These are phyloP conservation scores for Macroventuria anomochaeta DNA, from an alignment of 2,329 filamentous ascomycete genomes.

Conservation along the genomic window DNA sequence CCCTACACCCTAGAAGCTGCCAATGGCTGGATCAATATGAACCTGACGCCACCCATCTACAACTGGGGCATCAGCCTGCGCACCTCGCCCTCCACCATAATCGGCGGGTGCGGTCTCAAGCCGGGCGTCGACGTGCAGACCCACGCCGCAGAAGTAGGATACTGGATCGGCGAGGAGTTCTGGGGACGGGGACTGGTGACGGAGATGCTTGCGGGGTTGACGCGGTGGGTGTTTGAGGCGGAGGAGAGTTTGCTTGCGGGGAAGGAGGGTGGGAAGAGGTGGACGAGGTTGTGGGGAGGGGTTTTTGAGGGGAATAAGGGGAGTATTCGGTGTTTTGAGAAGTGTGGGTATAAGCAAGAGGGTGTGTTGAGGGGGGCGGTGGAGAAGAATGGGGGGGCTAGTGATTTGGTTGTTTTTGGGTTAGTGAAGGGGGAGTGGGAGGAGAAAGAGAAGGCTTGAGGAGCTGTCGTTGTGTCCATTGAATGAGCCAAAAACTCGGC, in stretches of 20 bases:
- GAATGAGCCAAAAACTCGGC: too few species aligned
- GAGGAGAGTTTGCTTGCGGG: conserved; percentile 3
- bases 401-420: conserved; percentile 45
- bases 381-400: conserved; percentile 45
- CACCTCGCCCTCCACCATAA: conserved; percentile 22
- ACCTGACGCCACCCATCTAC: conserved; percentile 20
- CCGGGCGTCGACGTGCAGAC: conserved; percentile 44
- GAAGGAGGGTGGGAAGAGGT: conserved; percentile 31
- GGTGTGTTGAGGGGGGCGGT: conserved; percentile 44
- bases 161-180: conserved; percentile 50
- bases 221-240: conserved; percentile 42
- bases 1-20: conserved; percentile 49
- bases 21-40: conserved; percentile 45
- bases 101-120: conserved; percentile 50
- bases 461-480: too few species aligned
- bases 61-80: conserved; percentile 30
- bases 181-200: conserved; percentile 47
- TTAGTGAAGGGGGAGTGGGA: conserved; percentile 44
- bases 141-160: conserved; percentile 51
- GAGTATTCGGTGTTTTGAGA: conserved; percentile 47
- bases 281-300: conserved; percentile 40
- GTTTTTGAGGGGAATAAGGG: conserved; percentile 43
- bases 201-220: conserved; percentile 43
- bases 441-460: conserved; percentile 9
- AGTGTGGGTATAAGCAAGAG: conserved; percentile 49